A percentile compares a stretch with the other conserved stretches of the same genome.
These are phyloP conservation scores for Brassica hybrid DNA, from an alignment of 441 rosid genomes.

Conservation along the genomic window DNA sequence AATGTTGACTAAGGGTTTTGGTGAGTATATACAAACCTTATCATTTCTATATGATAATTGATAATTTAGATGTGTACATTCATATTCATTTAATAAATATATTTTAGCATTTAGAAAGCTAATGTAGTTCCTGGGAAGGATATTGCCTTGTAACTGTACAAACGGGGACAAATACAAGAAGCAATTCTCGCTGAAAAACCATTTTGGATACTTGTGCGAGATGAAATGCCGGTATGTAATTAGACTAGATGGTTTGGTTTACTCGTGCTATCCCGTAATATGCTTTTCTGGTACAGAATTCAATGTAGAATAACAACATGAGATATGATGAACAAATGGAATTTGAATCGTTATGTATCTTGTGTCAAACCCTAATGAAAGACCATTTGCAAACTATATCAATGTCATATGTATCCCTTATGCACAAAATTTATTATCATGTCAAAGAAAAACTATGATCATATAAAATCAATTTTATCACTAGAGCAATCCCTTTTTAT, in stretches of 20 bases:
- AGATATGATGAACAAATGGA: background rate
- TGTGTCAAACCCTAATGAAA: background rate
- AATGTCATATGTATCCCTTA: background rate
- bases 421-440: background rate
- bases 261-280: background rate
- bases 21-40: background rate
- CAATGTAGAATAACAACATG: background rate
- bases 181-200: background rate
- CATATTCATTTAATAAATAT: background rate
- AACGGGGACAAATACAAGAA: constrained; percentile 2
- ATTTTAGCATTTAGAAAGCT: background rate
- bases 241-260: background rate
- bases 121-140: background rate
- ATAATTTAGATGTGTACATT: background rate
- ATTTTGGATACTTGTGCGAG: background rate
- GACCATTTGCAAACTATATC: background rate
- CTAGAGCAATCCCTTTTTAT: constrained; percentile 4
- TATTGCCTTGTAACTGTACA: background rate
- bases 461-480: background rate
- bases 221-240: background rate
- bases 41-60: background rate
- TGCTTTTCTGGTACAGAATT: background rate
- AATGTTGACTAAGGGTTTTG: background rate
- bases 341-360: background rate
- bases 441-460: background rate